Evolutionary conservation across 805 yeast genomes (phyloP), one percentile per base, ranked within the genome.

Genomic region (Kuraishia molischiana): DNA sequence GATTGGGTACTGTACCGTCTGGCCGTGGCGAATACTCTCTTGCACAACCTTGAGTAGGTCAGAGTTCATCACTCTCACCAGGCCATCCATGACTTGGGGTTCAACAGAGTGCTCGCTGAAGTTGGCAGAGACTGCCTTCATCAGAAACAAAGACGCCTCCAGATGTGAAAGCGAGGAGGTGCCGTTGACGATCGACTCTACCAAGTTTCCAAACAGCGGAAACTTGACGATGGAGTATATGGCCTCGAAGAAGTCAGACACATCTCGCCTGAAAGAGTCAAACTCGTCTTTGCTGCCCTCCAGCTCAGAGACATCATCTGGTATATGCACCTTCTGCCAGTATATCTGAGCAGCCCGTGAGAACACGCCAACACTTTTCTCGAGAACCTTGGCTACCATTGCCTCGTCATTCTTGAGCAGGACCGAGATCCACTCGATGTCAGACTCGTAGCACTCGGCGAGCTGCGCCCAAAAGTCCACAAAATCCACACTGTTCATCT

Each of bases 221-320:
- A 54, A 38, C 29, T 83, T 85, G 28, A 85, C 64, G 4, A 84
- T 62, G 1, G 86, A 73, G 61, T 80, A 85, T 2, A 80, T 57
- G 0, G 75, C 64, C 38, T 86, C 92, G 44, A 85, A 73, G 29
- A 89, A 65, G 47, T 92, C 97, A 1, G 80, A 72, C 8, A 82
- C 80, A 43, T 82, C 90, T 24, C 74, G 61, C 47, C 97, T 69
- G 55, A 76, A 90, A 19, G 75, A 68, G 18, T 59, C 57, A 49
- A 87, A 85, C 45, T 81, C 94, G 17, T 69, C 66, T 40, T 62
- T 54, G 19, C 52, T 51, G 8, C 60, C 57, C 19, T 48, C 49
- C 17, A 57, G 48, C 2, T 54, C 53, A 5, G 50, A 48, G 4
- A 54, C 51, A 28, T 62, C 64, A 14, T 62, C 58, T 15, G 61